These are phyloP conservation scores for Urochloa ruziziensis DNA, from an alignment of 176 grass and related monocot species.

Conservation along the genomic window DNA sequence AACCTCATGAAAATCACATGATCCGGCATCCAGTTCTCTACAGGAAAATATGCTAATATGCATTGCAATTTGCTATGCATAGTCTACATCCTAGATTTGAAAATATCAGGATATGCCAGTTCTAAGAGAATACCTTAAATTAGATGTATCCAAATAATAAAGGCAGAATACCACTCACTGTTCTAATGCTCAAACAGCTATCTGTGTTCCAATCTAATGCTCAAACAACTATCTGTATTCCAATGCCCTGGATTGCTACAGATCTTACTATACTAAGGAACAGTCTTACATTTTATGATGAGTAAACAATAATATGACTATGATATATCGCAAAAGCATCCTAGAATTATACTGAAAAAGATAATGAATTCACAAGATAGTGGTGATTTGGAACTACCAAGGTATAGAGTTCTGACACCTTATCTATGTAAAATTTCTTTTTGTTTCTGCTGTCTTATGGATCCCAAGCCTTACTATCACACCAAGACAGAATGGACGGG, in stretches of 20 bases:
- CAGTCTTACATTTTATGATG: neutral
- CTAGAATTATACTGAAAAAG: neutral
- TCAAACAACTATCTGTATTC: constrained; percentile 23
- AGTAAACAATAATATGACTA: neutral
- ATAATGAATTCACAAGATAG: neutral
- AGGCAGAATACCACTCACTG: neutral
- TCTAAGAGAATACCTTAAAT: neutral
- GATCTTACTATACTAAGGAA: neutral
- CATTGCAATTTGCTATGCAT: neutral
- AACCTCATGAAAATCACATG: neutral
- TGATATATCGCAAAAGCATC: neutral
- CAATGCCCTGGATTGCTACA: neutral
- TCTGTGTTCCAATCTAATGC: neutral
- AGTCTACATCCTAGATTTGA: constrained; percentile 9
- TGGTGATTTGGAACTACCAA: too few relatives aligned
- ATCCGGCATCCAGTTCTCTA: neutral
- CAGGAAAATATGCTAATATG: neutral
- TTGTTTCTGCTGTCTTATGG: neutral
- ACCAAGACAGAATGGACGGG: neutral
- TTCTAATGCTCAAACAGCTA: constrained; percentile 17
- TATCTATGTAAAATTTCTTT: constrained; percentile 20
- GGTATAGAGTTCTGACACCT: constrained; percentile 32
- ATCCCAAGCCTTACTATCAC: constrained; percentile 14
- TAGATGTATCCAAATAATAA: constrained; percentile 1
- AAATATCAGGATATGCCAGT: neutral